These are phyloP conservation scores for Dacryopinax primogenitus DNA, from an alignment of 768 basidiomycete genomes.

Conservation along the genomic window DNA sequence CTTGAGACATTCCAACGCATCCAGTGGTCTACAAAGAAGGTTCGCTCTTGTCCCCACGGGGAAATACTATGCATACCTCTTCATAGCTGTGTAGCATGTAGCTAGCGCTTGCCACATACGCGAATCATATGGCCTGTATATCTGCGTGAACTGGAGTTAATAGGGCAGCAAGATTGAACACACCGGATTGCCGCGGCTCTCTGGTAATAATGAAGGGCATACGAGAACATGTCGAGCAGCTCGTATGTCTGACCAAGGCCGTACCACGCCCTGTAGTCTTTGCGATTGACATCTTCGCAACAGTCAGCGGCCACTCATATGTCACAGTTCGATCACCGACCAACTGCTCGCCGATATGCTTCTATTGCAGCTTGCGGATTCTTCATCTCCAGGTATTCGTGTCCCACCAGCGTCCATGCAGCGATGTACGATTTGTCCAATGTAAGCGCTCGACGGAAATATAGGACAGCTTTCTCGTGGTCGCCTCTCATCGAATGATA, in stretches of 20 bases:
- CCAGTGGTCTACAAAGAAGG: constrained; percentile 48
- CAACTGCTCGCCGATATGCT: constrained; percentile 88
- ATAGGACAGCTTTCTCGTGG: constrained; percentile 90
- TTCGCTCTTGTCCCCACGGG: background rate
- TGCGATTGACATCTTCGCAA: constrained; percentile 72
- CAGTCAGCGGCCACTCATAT: background rate
- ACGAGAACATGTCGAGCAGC: constrained; percentile 89
- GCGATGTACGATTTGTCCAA: constrained; percentile 89
- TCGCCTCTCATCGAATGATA: constrained; percentile 88
- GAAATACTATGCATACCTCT: constrained; percentile 41
- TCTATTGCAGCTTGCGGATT: constrained; percentile 98
- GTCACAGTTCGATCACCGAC: constrained; percentile 35
- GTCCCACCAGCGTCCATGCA: constrained; percentile 98
- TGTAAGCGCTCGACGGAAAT: constrained; percentile 88
- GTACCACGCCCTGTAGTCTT: constrained; percentile 97
- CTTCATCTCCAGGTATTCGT: constrained; percentile 98
- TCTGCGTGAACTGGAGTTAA: background rate
- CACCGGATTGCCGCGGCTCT: constrained; percentile 85
- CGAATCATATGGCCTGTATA: constrained; percentile 76
- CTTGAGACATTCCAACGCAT: constrained; percentile 84
- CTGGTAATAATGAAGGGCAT: constrained; percentile 92
- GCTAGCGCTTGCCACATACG: constrained; percentile 93
- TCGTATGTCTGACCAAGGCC: constrained; percentile 98
- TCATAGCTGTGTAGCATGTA: constrained; percentile 84
- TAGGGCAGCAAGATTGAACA: constrained; percentile 13